phyloP scores from a whole-genome alignment of 2,329 filamentous ascomycete genomes.

The Fusarium denticulatum region DNA sequence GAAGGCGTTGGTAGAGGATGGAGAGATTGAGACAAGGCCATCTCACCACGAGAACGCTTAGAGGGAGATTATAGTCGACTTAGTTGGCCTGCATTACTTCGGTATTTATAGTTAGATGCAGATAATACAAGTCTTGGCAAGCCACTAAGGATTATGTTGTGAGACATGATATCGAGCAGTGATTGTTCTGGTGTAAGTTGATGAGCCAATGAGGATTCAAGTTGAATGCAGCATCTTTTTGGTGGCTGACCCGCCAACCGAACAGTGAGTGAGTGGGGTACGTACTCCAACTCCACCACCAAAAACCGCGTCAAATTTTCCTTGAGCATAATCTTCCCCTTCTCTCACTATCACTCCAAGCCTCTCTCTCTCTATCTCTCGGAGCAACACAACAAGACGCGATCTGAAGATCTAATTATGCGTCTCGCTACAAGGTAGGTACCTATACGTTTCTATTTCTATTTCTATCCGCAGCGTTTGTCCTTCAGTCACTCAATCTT shows the following conservation, averaged over 20 bases:
- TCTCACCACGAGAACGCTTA: conserved; percentile 35
- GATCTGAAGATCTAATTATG: neutral
- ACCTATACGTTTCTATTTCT: neutral
- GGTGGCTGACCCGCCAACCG: conserved; percentile 24
- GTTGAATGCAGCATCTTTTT: neutral
- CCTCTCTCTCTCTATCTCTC: neutral
- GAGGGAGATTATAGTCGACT: too few relatives aligned
- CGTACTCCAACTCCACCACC: conserved; percentile 1
- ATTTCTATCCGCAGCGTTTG: conserved; percentile 38
- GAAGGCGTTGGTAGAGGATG: conserved; percentile 33
- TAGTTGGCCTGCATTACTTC: too few relatives aligned
- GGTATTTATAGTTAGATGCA: neutral
- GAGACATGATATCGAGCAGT: neutral
- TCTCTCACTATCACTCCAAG: neutral
- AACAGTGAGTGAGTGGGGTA: neutral
- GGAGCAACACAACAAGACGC: neutral
- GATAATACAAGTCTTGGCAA: neutral
- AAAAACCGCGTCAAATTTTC: conserved; percentile 30
- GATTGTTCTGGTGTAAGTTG: conserved; percentile 1
- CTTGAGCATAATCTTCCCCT: neutral
- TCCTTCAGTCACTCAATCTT: conserved; percentile 46
- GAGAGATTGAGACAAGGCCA: conserved; percentile 20
- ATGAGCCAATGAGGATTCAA: conserved; percentile 14
- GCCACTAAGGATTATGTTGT: neutral
- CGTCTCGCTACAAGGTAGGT: neutral